These are phyloP conservation scores for Tuber microsphaerosporum DNA, from an alignment of 495 filamentous ascomycete species.

Conservation along the genomic window DNA sequence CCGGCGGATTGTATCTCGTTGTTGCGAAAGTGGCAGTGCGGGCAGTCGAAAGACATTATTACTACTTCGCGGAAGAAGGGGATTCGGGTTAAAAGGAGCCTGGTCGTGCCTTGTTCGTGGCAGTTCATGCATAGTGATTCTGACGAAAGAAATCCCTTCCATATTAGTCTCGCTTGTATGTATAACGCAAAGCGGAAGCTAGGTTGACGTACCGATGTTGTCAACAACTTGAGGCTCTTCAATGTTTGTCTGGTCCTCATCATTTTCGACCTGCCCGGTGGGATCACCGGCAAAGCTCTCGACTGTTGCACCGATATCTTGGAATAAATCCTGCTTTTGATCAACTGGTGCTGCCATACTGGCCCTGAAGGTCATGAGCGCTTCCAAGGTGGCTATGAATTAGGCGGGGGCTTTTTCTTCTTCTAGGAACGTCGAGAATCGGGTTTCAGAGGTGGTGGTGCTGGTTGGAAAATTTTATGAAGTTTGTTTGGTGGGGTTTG, in stretches of 20 bases:
- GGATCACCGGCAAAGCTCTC: constrained; percentile 40
- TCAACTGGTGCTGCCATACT: constrained; percentile 22
- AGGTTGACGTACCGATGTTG: constrained; percentile 43
- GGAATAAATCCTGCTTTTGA: constrained; percentile 45
- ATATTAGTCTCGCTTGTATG: neutral
- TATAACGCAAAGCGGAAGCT: neutral
- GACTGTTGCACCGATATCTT: constrained; percentile 47
- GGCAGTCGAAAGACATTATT: constrained; percentile 90
- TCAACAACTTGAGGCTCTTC: constrained; percentile 49
- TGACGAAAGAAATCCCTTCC: neutral
- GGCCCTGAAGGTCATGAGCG: neutral
- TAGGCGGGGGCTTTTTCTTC: neutral
- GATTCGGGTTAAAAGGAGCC: constrained; percentile 78
- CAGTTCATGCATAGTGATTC: constrained; percentile 80
- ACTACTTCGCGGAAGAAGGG: constrained; percentile 96
- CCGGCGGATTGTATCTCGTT: constrained; percentile 87
- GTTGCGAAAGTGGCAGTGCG: constrained; percentile 78
- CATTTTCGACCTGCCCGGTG: constrained; percentile 36
- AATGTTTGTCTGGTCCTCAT: constrained; percentile 54
- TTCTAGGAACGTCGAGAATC: neutral
- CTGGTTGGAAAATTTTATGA: constrained; percentile 2
- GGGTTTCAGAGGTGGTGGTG: neutral
- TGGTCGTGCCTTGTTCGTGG: constrained; percentile 76
- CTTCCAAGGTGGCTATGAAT: neutral
- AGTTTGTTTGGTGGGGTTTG: constrained; percentile 26